Evolutionary conservation across 179 eudicot species (phyloP).

Genomic region (Silene coronaria): DNA sequence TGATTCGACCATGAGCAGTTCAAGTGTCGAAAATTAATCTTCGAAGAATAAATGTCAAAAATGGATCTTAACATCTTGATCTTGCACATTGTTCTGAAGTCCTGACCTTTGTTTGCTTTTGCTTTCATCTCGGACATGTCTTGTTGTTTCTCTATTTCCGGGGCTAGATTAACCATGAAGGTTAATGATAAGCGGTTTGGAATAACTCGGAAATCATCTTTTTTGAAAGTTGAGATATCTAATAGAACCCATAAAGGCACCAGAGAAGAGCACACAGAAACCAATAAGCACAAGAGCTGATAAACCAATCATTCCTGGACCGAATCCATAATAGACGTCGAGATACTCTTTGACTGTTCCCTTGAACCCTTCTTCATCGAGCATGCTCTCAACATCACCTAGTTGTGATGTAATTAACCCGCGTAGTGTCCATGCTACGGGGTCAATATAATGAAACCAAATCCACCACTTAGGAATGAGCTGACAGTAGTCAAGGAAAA

Average conservation of each 20-base stretch:
- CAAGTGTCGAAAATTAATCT: neutral
- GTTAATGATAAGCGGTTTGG: neutral
- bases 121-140: neutral
- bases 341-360: constrained; percentile 68
- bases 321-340: constrained; percentile 43
- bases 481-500: constrained; percentile 31
- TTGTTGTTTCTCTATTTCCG: neutral
- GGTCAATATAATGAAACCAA: constrained; percentile 83
- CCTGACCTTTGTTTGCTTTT: neutral
- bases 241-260: constrained; percentile 53
- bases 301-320: constrained; percentile 46
- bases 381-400: constrained; percentile 56
- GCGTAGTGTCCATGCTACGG: constrained; percentile 73
- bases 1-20: neutral
- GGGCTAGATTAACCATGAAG: neutral
- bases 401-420: constrained; percentile 78
- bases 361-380: constrained; percentile 45
- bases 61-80: neutral
- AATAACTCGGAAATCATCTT: constrained; percentile 29
- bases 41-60: neutral
- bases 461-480: constrained; percentile 87
- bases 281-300: constrained; percentile 42
- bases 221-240: constrained; percentile 73
- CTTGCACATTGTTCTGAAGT: neutral
- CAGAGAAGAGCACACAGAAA: constrained; percentile 52